A percentile compares a stretch with the other conserved stretches of the same genome.
Conservation (phyloP, 495 filamentous ascomycete genomes). For the Aspergillus sclerotiicarbonarius region DNA sequence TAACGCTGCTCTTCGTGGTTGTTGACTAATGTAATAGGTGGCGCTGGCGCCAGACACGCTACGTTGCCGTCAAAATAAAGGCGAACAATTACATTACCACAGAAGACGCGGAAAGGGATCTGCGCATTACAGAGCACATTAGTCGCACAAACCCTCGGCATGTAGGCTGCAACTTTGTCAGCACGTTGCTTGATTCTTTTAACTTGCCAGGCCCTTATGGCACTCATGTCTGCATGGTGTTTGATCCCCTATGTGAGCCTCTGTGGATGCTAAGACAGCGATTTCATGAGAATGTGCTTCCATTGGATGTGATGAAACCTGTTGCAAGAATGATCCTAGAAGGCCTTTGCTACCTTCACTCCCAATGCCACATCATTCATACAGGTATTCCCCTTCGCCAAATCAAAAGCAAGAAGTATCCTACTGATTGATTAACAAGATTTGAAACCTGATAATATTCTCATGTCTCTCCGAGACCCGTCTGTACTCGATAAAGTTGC, state of each 20-base stretch:
- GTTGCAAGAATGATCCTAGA: slow-evolving; percentile 29
- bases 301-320: slow-evolving; percentile 25
- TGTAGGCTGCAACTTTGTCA: too few species aligned
- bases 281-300: slow-evolving; percentile 19
- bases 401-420: too few species aligned
- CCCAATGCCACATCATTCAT: slow-evolving; percentile 35
- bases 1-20: too few species aligned
- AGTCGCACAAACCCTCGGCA: too few species aligned
- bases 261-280: slow-evolving; percentile 30
- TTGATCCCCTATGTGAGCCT: slow-evolving; percentile 28
- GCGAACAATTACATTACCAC: too few species aligned
- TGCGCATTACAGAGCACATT: too few species aligned
- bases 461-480: slow-evolving; percentile 34
- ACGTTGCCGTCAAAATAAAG: too few species aligned
- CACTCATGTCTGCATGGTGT: slow-evolving; percentile 29
- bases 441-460: slow-evolving; percentile 42
- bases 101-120: too few species aligned
- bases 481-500: slow-evolving; percentile 31
- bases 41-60: too few species aligned
- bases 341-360: slow-evolving; percentile 41
- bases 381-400: slow-evolving; percentile 36
- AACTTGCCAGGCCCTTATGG: slow-evolving; percentile 19
- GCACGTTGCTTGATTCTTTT: slow-evolving; percentile 27
- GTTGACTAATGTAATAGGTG: too few species aligned
- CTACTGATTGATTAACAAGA: slow-evolving; percentile 22